Conservation (phyloP, 2,329 filamentous ascomycete genomes). For the Dendrostoma leiphaemia region DNA sequence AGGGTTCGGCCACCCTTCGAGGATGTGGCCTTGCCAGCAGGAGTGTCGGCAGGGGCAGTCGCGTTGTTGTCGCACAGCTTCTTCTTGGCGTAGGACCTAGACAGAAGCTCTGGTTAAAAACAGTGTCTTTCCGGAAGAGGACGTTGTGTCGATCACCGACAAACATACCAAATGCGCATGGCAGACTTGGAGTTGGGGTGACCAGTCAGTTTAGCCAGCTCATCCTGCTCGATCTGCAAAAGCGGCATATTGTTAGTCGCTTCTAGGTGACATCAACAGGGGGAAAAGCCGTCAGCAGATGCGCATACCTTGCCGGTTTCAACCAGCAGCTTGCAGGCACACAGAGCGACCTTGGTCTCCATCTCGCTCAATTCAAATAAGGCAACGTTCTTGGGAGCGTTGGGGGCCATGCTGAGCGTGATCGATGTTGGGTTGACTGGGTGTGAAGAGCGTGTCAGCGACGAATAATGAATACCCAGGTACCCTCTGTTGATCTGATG, state of each 20-base stretch:
- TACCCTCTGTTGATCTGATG: neutral
- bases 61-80: neutral
- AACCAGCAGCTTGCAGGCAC: neutral
- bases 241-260: neutral
- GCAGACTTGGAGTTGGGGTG: conserved; percentile 1
- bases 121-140: too few relatives aligned
- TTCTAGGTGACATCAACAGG: too few relatives aligned
- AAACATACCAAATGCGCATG: conserved; percentile 5
- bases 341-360: neutral
- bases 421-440: neutral
- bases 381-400: neutral
- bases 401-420: neutral
- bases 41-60: neutral
- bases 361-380: neutral
- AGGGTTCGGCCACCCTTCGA: neutral
- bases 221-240: neutral
- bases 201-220: conserved; percentile 7
- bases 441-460: neutral
- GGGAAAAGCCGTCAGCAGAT: neutral
- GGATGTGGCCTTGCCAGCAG: neutral
- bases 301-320: neutral
- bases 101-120: neutral
- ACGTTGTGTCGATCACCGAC: too few relatives aligned
- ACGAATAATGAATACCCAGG: too few relatives aligned
- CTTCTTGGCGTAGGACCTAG: neutral